A percentile compares a stretch with the other conserved stretches of the same genome.
These are phyloP conservation scores for Auriscalpium microsporum DNA, from an alignment of 768 basidiomycete genomes.

Conservation along the genomic window DNA sequence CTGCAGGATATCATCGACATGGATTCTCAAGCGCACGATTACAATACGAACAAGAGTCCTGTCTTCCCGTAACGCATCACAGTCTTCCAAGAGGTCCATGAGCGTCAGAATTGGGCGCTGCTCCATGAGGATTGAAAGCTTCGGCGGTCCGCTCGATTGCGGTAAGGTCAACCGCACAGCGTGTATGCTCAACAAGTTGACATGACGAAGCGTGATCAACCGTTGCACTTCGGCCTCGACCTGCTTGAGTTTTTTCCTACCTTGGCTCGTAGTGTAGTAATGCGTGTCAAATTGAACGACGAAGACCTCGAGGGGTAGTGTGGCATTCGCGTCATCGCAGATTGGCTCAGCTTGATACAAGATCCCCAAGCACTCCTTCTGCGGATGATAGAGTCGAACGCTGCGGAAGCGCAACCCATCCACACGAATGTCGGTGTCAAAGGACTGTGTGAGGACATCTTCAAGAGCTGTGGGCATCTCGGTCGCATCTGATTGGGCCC, in stretches of 20 bases:
- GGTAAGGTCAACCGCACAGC: constrained; percentile 57
- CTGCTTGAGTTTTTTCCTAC: constrained; percentile 62
- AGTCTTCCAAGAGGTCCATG: constrained; percentile 69
- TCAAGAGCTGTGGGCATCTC: constrained; percentile 41
- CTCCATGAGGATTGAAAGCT: constrained; percentile 63
- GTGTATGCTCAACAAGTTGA: constrained; percentile 57
- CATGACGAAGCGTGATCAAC: constrained; percentile 49
- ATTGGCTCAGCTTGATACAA: constrained; percentile 70
- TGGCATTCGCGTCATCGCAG: constrained; percentile 52
- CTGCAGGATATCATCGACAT: constrained; percentile 26
- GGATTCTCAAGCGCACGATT: not conserved
- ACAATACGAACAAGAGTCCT: constrained; percentile 48
- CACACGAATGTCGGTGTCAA: constrained; percentile 47
- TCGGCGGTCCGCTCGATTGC: constrained; percentile 39
- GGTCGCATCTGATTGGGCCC: constrained; percentile 65
- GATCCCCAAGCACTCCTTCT: constrained; percentile 56
- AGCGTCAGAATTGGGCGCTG: constrained; percentile 58
- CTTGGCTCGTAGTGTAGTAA: constrained; percentile 64
- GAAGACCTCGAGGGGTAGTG: constrained; percentile 59
- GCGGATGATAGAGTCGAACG: constrained; percentile 67
- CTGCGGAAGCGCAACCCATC: constrained; percentile 51
- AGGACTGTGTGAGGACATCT: constrained; percentile 46
- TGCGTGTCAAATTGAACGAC: constrained; percentile 55
- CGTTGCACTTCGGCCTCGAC: constrained; percentile 59
- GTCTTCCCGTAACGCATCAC: constrained; percentile 63